Percentiles rank a stretch among this genome's conserved stretches.
These are phyloP conservation scores for Yamadazyma insecticola DNA, from an alignment of 805 yeast genomes.

Conservation along the genomic window DNA sequence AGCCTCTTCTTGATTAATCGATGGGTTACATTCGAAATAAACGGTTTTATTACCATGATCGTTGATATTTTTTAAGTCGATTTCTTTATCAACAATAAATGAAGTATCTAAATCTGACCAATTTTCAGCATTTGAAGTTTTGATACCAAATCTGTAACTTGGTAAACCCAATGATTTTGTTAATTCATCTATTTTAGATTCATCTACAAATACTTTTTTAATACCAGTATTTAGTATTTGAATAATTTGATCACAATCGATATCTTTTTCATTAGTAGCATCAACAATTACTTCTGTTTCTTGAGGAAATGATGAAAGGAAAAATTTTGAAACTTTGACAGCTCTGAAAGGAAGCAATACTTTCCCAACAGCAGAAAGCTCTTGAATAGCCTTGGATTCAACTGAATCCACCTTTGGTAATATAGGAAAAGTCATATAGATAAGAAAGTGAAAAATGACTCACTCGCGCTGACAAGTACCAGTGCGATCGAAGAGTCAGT, in stretches of 20 bases:
- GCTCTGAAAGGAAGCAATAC: conserved; percentile 24
- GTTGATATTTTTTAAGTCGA: conserved; percentile 15
- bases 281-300: conserved; percentile 28
- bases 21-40: conserved; percentile 14
- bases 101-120: conserved; percentile 7
- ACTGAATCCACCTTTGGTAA: conserved; percentile 29
- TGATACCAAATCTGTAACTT: conserved; percentile 37
- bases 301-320: conserved; percentile 25
- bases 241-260: conserved; percentile 42
- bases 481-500: too few species aligned
- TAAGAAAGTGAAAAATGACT: background rate
- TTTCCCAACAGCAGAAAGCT: conserved; percentile 31
- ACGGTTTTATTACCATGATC: conserved; percentile 27
- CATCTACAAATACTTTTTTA: conserved; percentile 37
- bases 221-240: conserved; percentile 62
- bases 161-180: conserved; percentile 48
- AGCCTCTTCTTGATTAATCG: conserved; percentile 18
- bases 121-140: conserved; percentile 7
- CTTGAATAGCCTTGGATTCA: conserved; percentile 11
- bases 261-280: conserved; percentile 16
- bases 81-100: conserved; percentile 16
- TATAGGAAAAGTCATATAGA: conserved; percentile 34
- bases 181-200: conserved; percentile 23
- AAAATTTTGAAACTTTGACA: conserved; percentile 27
- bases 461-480: too few species aligned